Base-by-base conservation (phyloP, 495 filamentous ascomycete genomes). In the Penicillium waksmanii region DNA sequence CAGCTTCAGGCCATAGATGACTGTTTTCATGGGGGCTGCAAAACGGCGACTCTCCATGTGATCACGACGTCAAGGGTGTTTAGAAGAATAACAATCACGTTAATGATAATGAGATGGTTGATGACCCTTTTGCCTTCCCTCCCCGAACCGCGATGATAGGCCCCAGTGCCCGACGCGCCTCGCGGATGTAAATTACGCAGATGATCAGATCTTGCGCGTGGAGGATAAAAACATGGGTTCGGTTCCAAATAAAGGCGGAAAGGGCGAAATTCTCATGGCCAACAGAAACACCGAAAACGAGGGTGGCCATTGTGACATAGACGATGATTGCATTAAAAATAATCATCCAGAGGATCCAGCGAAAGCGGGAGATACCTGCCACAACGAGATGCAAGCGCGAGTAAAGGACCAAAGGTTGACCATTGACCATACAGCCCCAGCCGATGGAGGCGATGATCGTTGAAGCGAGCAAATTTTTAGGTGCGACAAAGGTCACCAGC, bases 331-430 rank as follows among this genome's bases (percentile, higher is more conserved):
- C 74, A 66, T 84, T 75, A 64, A 78, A 33, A 33, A 86, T 77
- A 48, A 89, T 87, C 77, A 87, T 82, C 58, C 52, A 74, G 1
- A 83, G 73, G 0, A 87, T 68, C 33, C 66, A 64, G 34, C 79
- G 77, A 0, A 87, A 63, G 11, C 60, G 64, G 17, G 75, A 7
- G 2, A 27, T 31, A 17, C 80, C 49, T 73, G 75, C n/a, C 12
- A 81, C 73, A 6, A 90, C 73, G 33, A 89, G 74, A 56, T 88
- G 83, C 0, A 90, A 80, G 5, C 87, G 80, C 3, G 86, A 88
- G 62, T 84, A 90, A 12, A 89, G 77, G 6, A 89, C 85, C 9
- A 89, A 53, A 18, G 84, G 83, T 68, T 88, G 85, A 10, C 84
- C 85, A 0, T 82, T 82, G 1, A 89, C 83, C 84, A 88, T 87